Evolutionary conservation across 208 protist genomes (phyloP).

Genomic region (Plasmodiophora brassicae): DNA sequence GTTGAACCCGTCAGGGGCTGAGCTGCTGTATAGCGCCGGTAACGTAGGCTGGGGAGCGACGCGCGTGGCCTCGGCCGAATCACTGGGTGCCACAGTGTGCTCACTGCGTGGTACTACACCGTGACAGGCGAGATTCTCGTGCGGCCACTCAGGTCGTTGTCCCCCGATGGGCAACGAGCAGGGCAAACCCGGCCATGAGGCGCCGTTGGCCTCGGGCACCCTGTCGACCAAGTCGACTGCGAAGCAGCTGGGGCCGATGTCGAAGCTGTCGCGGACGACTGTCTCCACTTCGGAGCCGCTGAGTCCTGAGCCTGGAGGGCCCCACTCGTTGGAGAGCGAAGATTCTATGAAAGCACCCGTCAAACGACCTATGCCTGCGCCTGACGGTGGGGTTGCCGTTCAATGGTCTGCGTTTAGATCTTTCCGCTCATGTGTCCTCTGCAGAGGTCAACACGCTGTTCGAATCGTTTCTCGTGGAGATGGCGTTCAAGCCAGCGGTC

Average conservation of each 20-base stretch:
- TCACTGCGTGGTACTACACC: too few species aligned
- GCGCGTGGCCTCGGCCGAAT: too few species aligned
- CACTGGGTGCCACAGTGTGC: too few species aligned
- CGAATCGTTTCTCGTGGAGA: not conserved
- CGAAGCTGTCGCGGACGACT: not conserved
- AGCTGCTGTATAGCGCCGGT: too few species aligned
- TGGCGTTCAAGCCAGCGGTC: not conserved
- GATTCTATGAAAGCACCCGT: not conserved
- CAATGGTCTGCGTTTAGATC: not conserved
- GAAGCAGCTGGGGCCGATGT: not conserved
- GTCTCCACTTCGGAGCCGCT: not conserved
- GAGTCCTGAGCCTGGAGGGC: not conserved
- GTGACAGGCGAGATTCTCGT: too few species aligned
- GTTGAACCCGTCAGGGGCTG: too few species aligned
- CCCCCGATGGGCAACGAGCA: slow-evolving; percentile 33
- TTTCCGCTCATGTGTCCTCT: not conserved
- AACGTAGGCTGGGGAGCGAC: too few species aligned
- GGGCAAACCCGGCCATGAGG: not conserved
- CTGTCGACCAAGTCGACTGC: not conserved
- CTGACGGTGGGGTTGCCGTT: not conserved
- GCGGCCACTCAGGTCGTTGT: too few species aligned
- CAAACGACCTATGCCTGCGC: not conserved
- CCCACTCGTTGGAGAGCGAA: not conserved
- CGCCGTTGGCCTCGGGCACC: not conserved
- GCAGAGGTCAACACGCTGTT: slow-evolving; percentile 24